Evolutionary conservation across 2,329 filamentous ascomycete species (phyloP).

Genomic region (Calonectria crousiana): DNA sequence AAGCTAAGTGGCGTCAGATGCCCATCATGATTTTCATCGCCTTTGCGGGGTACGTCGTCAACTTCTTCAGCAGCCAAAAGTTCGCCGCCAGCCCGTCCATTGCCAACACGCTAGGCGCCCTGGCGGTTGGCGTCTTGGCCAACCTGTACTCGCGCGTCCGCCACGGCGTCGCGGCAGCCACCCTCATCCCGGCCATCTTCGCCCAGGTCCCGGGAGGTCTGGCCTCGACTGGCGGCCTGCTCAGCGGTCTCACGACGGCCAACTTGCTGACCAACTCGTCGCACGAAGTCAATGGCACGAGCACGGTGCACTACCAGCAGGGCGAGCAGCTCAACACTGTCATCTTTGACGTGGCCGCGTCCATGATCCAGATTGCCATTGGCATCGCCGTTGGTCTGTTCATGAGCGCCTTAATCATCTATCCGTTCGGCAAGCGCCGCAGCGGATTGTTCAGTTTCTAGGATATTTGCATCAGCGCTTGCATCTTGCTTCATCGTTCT

Average conservation of each 20-base stretch:
- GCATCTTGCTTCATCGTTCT: not conserved
- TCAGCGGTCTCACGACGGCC: constrained; percentile 59
- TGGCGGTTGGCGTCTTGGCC: constrained; percentile 80
- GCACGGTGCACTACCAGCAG: constrained; percentile 38
- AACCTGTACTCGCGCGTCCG: constrained; percentile 78
- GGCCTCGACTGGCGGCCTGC: constrained; percentile 59
- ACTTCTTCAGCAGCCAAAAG: constrained; percentile 75
- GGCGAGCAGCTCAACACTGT: constrained; percentile 49
- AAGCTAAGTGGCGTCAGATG: constrained; percentile 84
- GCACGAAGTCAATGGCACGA: constrained; percentile 51
- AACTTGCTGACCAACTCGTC: constrained; percentile 57
- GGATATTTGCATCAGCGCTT: not conserved
- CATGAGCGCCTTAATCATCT: constrained; percentile 61
- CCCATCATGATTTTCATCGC: constrained; percentile 83
- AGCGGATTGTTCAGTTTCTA: constrained; percentile 64
- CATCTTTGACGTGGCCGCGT: constrained; percentile 60
- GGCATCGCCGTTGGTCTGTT: constrained; percentile 65
- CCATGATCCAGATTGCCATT: constrained; percentile 66
- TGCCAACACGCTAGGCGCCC: constrained; percentile 80
- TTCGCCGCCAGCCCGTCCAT: constrained; percentile 80
- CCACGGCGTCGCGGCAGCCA: constrained; percentile 64
- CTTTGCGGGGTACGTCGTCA: constrained; percentile 80
- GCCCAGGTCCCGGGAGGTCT: constrained; percentile 62
- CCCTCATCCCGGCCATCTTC: constrained; percentile 62
- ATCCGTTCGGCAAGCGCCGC: constrained; percentile 62